phyloP scores from a whole-genome alignment of 768 basidiomycete genomes.

The Tylopilus intermedius region DNA sequence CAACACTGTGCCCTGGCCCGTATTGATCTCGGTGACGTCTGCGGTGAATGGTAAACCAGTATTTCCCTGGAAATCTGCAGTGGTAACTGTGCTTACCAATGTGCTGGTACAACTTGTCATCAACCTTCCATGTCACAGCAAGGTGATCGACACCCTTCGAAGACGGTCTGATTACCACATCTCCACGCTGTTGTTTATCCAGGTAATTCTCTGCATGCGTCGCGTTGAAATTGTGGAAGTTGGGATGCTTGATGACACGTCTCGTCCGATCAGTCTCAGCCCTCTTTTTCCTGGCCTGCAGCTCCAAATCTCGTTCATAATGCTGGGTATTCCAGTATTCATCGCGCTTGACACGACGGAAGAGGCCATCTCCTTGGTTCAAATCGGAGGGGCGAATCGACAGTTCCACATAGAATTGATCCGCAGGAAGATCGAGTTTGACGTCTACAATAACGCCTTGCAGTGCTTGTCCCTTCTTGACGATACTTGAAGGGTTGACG shows the following conservation, averaged over 20 bases:
- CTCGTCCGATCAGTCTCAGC: slow-evolving; percentile 75
- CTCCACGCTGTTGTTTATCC: slow-evolving; percentile 87
- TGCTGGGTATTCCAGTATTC: slow-evolving; percentile 62
- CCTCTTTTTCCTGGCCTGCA: slow-evolving; percentile 77
- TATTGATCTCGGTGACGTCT: slow-evolving; percentile 83
- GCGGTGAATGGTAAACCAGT: slow-evolving; percentile 10
- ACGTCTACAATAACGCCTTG: slow-evolving; percentile 74
- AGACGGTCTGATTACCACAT: slow-evolving; percentile 93
- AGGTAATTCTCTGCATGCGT: slow-evolving; percentile 85
- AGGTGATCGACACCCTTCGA: slow-evolving; percentile 91
- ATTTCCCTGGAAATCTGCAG: background rate
- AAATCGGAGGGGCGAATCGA: slow-evolving; percentile 66
- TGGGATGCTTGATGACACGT: slow-evolving; percentile 93
- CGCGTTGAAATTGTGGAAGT: slow-evolving; percentile 94
- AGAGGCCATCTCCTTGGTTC: slow-evolving; percentile 54
- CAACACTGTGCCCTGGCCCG: slow-evolving; percentile 64
- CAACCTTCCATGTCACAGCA: slow-evolving; percentile 99
- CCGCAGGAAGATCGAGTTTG: slow-evolving; percentile 55
- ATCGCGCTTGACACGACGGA: slow-evolving; percentile 57
- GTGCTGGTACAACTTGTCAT: slow-evolving; percentile 92
- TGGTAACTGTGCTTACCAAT: slow-evolving; percentile 56
- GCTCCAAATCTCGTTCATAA: slow-evolving; percentile 62
- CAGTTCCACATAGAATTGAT: slow-evolving; percentile 66
- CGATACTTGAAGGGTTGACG: slow-evolving; percentile 40
- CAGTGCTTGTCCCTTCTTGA: slow-evolving; percentile 77